Percentiles rank a stretch among this genome's conserved stretches.
phyloP scores from a whole-genome alignment of 192 early-diverging fungal species.

The Coemansia umbellata region DNA sequence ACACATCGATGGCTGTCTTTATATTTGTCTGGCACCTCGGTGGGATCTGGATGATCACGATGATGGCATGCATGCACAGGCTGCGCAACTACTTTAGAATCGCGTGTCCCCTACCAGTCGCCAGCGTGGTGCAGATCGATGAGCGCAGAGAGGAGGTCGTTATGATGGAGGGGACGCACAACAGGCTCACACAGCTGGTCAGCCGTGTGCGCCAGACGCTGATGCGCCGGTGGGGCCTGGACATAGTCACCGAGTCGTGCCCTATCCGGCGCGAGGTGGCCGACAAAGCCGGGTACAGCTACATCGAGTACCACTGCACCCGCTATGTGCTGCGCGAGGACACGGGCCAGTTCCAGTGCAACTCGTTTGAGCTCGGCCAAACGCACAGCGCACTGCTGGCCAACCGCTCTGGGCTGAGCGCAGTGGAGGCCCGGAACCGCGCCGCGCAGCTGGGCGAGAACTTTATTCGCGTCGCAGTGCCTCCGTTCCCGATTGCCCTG shows the following conservation, averaged over 20 bases:
- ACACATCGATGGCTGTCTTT: slow-evolving; percentile 60
- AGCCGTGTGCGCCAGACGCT: slow-evolving; percentile 34
- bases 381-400: slow-evolving; percentile 51
- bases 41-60: slow-evolving; percentile 62
- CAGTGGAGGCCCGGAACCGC: slow-evolving; percentile 53
- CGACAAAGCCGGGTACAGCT: slow-evolving; percentile 22
- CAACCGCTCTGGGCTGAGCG: slow-evolving; percentile 51
- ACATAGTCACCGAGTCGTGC: slow-evolving; percentile 45
- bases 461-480: slow-evolving; percentile 55
- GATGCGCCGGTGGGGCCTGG: slow-evolving; percentile 22
- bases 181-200: slow-evolving; percentile 38
- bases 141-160: slow-evolving; percentile 50
- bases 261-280: slow-evolving; percentile 41
- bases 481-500: slow-evolving; percentile 49
- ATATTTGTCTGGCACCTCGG: slow-evolving; percentile 72
- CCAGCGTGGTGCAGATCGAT: slow-evolving; percentile 56
- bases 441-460: slow-evolving; percentile 63
- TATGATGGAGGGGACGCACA: slow-evolving; percentile 52
- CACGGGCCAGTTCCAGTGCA: slow-evolving; percentile 53
- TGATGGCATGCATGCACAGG: slow-evolving; percentile 46
- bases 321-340: slow-evolving; percentile 64
- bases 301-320: slow-evolving; percentile 75
- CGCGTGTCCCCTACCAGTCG: slow-evolving; percentile 49
- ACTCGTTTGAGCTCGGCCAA: slow-evolving; percentile 57
- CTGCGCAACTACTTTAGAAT: slow-evolving; percentile 73